Evolutionary conservation across 306 rosid species (phyloP).

Genomic region (Sechiopsis laciniata): DNA sequence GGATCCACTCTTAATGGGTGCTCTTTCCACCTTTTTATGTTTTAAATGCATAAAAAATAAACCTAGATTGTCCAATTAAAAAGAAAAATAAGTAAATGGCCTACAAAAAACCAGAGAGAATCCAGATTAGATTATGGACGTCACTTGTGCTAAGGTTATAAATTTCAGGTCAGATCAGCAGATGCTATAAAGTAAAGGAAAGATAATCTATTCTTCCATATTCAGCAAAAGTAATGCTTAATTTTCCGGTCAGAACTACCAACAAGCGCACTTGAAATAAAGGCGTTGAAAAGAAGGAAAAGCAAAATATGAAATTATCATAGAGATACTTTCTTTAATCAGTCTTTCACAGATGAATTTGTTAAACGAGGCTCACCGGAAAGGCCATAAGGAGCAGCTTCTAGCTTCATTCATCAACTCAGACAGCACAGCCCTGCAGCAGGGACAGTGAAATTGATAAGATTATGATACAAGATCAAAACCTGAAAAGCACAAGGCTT

Average conservation of each 20-base stretch:
- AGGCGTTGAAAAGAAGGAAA: neutral
- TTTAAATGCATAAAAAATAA: neutral
- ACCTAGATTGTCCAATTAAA: constrained; percentile 4
- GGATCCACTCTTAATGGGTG: constrained; percentile 14
- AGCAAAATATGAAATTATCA: constrained; percentile 8
- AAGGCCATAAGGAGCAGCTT: neutral
- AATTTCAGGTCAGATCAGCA: constrained; percentile 19
- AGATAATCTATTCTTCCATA: neutral
- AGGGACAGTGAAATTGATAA: neutral
- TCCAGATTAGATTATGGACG: constrained; percentile 11
- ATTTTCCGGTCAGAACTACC: constrained; percentile 10
- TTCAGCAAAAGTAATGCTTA: neutral
- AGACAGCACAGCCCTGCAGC: neutral
- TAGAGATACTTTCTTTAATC: neutral
- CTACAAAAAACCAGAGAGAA: constrained; percentile 12
- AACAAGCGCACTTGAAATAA: neutral
- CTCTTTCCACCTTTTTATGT: neutral
- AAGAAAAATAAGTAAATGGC: constrained; percentile 16
- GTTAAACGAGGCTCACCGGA: neutral
- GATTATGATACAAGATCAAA: constrained; percentile 2
- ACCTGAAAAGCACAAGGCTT: constrained; percentile 7
- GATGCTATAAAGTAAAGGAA: constrained; percentile 8
- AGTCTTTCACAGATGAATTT: neutral
- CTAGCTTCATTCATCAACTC: neutral
- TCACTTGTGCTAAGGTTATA: neutral